These are phyloP conservation scores for Aspergillus coremiiformis DNA, from an alignment of 495 filamentous ascomycete species.

Conservation along the genomic window DNA sequence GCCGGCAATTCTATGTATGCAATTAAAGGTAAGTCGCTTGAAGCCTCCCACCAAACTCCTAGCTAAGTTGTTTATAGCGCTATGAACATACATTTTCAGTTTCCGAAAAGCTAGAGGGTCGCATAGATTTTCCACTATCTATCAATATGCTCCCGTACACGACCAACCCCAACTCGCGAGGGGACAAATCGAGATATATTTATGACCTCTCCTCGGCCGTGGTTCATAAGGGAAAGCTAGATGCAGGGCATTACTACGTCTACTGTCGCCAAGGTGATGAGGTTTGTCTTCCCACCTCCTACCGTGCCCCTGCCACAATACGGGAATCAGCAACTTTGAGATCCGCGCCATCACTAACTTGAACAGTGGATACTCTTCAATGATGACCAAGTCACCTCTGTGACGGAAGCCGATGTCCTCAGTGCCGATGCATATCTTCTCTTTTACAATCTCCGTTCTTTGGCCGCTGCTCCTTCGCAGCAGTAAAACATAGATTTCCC, in stretches of 20 bases:
- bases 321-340: not conserved
- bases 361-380: conserved; percentile 83
- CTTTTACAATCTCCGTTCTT: conserved; percentile 70
- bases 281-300: conserved; percentile 38
- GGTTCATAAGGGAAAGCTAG: conserved; percentile 76
- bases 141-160: conserved; percentile 87
- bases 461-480: conserved; percentile 23
- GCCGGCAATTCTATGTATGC: conserved; percentile 82
- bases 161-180: conserved; percentile 43
- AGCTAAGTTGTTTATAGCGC: conserved; percentile 42
- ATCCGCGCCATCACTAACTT: conserved; percentile 9
- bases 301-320: not conserved
- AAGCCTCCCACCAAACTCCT: conserved; percentile 1
- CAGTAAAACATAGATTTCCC: not conserved
- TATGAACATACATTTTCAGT: conserved; percentile 67
- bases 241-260: conserved; percentile 84
- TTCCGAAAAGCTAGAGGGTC: conserved; percentile 70
- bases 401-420: conserved; percentile 70
- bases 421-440: conserved; percentile 76
- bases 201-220: conserved; percentile 83
- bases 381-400: conserved; percentile 79
- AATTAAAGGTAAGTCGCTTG: conserved; percentile 62
- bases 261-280: conserved; percentile 73
- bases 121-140: conserved; percentile 74
- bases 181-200: conserved; percentile 48